Base-by-base conservation (phyloP, 75 land plant genomes). In the Picea glauca region DNA sequence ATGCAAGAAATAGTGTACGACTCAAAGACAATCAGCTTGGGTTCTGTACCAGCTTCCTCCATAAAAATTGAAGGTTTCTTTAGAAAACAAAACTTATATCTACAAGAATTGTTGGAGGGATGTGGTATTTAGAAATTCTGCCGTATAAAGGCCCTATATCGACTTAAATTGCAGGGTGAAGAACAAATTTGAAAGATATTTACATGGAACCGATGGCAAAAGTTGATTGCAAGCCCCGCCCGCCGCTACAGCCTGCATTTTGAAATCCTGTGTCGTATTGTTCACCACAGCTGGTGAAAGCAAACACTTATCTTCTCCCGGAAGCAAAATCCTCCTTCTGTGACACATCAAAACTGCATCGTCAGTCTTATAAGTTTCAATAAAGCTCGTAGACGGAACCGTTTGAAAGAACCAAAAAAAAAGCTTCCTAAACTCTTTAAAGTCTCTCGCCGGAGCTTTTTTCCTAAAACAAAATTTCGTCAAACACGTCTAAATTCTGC, bases 291-390 rank as follows among this genome's bases (percentile, higher is more conserved):
- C 14, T 7, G 33, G 14, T 4, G 5, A 3, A 12, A 56, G 11
- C 17, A 56, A 3, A 30, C 26, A 40, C 23, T 54, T 74, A 62
- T 7, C 63, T 5, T 62, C 21, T 18, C 17, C 63, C 21, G 20
- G 8, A 62, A 62, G n/a, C 35, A 17, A 74, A 57, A 14, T 57
- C 76, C 35, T 50, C 76, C 57, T 57, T 74, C 76, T 74, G 76
- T 26, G 3, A 74, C 54, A 70, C 17, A 70, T 20, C 1, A 18
- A 13, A n/a, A 20, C 62, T 4, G 62, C 3, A n/a, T 60, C 62
- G 3, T 38, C 40, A 20, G 43, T 20, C 20, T 35, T 68, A 35
- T 33, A 31, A 68, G 3, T 23, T 18, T 7, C 40, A 31, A 30
- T 12, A 26, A 63, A 13, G 1, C 73, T 6, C 15, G 18, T 33